Percentiles rank a stretch among this genome's conserved stretches.
Conservation (phyloP, 148 eudicot genomes). For the Limonium bicolor region DNA sequence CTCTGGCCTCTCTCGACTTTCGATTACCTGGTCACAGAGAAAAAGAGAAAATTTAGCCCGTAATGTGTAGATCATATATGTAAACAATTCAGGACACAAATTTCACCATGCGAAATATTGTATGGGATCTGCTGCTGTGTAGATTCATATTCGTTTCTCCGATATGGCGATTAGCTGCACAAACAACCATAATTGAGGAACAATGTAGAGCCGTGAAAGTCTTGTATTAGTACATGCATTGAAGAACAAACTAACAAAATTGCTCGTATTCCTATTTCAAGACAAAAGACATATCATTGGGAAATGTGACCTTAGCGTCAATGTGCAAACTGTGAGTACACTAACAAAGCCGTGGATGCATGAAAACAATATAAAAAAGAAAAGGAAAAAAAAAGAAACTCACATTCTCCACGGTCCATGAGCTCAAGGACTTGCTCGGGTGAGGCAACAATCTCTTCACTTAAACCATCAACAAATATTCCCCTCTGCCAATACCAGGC, state of each 20-base stretch:
- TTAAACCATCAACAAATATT: conserved; percentile 90
- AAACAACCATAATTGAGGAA: no score
- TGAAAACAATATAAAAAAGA: no score
- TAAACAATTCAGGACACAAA: conserved; percentile 1
- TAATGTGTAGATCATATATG: background rate
- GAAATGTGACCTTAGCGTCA: no score
- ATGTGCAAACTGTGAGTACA: no score
- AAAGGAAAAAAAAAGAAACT: conserved; percentile 14
- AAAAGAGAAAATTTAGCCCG: conserved; percentile 7
- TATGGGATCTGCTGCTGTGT: conserved; percentile 92
- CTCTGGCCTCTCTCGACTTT: conserved; percentile 80
- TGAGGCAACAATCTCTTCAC: conserved; percentile 92
- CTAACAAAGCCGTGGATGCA: no score
- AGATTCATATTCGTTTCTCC: conserved; percentile 98
- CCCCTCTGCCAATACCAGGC: conserved; percentile 47
- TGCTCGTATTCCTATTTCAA: no score
- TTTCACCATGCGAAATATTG: conserved; percentile 92
- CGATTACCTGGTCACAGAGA: conserved; percentile 59
- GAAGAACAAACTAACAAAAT: no score
- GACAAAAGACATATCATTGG: no score
- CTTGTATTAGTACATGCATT: no score
- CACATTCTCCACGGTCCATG: conserved; percentile 93
- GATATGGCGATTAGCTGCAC: conserved; percentile 88
- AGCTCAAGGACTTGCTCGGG: conserved; percentile 85
- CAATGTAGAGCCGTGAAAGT: no score